Evolutionary conservation across 2,329 filamentous ascomycete genomes (phyloP).

Genomic region (Cordyceps cicadae): DNA sequence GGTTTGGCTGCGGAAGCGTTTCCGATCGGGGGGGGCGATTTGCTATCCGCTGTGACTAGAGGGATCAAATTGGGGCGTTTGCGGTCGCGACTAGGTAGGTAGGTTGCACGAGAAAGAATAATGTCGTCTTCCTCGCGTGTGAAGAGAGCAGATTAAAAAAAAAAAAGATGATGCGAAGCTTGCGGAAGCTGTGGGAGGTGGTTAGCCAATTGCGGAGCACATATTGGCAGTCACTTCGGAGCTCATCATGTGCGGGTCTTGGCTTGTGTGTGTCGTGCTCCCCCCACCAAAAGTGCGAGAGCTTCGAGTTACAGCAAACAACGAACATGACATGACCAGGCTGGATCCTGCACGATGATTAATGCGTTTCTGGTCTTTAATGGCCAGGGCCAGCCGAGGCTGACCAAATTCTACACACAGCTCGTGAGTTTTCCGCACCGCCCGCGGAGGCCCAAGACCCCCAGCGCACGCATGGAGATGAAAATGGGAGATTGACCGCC

Average conservation of each 20-base stretch:
- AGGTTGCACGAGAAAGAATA: background rate
- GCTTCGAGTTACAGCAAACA: background rate
- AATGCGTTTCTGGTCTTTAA: slow-evolving; percentile 99
- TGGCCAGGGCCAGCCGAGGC: slow-evolving; percentile 88
- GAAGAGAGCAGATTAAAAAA: background rate
- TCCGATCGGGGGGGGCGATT: no score
- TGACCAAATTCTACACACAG: slow-evolving; percentile 98
- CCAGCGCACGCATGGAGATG: background rate
- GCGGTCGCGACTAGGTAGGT: background rate
- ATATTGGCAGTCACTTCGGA: background rate
- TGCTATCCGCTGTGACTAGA: no score
- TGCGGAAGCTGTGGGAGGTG: background rate
- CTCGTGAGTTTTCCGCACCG: slow-evolving; percentile 47
- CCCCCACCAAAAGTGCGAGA: background rate
- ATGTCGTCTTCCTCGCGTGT: background rate
- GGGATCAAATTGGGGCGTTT: background rate
- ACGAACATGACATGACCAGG: slow-evolving; percentile 16
- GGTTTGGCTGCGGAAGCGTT: background rate
- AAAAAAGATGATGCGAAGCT: background rate
- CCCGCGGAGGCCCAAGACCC: background rate
- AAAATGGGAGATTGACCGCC: background rate
- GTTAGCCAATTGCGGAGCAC: slow-evolving; percentile 10
- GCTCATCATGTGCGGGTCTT: slow-evolving; percentile 12
- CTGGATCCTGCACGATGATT: slow-evolving; percentile 60
- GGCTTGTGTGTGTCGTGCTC: background rate